phyloP scores from a whole-genome alignment of 108 stramenopile genomes.

The Phaeodactylum tricornutum region DNA sequence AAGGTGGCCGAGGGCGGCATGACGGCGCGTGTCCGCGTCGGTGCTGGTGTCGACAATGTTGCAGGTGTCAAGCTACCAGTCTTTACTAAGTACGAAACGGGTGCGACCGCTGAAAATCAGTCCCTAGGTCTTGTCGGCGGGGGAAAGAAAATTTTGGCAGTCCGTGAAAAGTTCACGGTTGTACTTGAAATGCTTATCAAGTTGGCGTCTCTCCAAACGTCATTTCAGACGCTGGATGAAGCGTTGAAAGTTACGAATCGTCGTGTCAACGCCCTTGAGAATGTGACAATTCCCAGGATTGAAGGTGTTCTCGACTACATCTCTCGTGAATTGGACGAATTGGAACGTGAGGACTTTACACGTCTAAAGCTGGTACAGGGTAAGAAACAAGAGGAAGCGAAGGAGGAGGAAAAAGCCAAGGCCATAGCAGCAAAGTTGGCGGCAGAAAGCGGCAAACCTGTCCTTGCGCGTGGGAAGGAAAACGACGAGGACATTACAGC shows the following conservation, averaged over 20 bases:
- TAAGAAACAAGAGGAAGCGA: constrained; percentile 56
- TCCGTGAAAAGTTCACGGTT: constrained; percentile 84
- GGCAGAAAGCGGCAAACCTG: constrained; percentile 9
- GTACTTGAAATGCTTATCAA: constrained; percentile 87
- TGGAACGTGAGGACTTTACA: constrained; percentile 98
- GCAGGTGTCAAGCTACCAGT: constrained; percentile 98
- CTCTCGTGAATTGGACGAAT: constrained; percentile 93
- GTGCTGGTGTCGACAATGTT: constrained; percentile 90
- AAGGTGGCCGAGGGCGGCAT: constrained; percentile 88
- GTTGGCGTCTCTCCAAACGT: constrained; percentile 95
- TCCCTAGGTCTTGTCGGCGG: constrained; percentile 91
- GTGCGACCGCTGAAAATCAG: constrained; percentile 78
- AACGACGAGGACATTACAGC: constrained; percentile 71
- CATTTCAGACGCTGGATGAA: constrained; percentile 95
- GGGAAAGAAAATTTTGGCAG: constrained; percentile 88
- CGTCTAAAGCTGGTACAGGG: constrained; percentile 94
- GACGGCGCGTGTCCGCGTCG: constrained; percentile 79
- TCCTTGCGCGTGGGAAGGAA: constrained; percentile 16
- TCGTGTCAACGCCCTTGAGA: constrained; percentile 97
- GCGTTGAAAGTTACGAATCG: constrained; percentile 97
- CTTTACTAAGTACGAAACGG: constrained; percentile 92
- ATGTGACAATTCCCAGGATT: constrained; percentile 97
- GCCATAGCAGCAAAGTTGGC: constrained; percentile 22
- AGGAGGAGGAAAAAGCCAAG: too few species aligned
- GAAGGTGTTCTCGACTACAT: constrained; percentile 88